phyloP scores from a whole-genome alignment of 108 stramenopile genomes.

The Aurantiochytrium sp. region DNA sequence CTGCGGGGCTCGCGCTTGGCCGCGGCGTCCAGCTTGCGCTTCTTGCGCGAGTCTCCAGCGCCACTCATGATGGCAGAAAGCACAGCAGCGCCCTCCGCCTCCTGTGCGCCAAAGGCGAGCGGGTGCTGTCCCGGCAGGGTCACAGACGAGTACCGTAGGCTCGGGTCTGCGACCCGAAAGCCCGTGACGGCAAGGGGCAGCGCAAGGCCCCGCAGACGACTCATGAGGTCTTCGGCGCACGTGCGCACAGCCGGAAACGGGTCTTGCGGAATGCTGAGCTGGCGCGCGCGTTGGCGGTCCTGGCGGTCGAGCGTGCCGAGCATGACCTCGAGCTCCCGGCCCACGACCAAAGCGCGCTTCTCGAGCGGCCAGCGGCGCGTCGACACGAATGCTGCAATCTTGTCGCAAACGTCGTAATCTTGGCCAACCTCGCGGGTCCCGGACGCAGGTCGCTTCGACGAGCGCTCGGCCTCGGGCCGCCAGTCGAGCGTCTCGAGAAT shows the following conservation, averaged over 20 bases:
- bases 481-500: conserved; percentile 15
- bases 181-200: background rate
- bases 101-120: background rate
- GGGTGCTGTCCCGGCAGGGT: background rate
- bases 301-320: background rate
- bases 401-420: background rate
- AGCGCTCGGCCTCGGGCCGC: background rate
- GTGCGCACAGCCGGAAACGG: background rate
- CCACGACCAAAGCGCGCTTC: background rate
- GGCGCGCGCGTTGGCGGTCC: background rate
- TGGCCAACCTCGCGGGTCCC: background rate
- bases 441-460: background rate
- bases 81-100: background rate
- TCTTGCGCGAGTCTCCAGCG: background rate
- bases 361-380: background rate
- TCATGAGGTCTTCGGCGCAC: background rate
- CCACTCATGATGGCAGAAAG: background rate
- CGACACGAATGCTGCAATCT: background rate
- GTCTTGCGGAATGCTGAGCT: background rate
- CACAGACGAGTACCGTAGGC: background rate
- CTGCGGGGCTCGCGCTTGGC: background rate
- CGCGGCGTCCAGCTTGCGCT: background rate
- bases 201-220: background rate
- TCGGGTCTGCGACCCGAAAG: background rate
- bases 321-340: background rate